A percentile compares a stretch with the other conserved stretches of the same genome.
These are phyloP conservation scores for Helotiales sp. DNA, from an alignment of 2,329 filamentous ascomycete species.

Conservation along the genomic window DNA sequence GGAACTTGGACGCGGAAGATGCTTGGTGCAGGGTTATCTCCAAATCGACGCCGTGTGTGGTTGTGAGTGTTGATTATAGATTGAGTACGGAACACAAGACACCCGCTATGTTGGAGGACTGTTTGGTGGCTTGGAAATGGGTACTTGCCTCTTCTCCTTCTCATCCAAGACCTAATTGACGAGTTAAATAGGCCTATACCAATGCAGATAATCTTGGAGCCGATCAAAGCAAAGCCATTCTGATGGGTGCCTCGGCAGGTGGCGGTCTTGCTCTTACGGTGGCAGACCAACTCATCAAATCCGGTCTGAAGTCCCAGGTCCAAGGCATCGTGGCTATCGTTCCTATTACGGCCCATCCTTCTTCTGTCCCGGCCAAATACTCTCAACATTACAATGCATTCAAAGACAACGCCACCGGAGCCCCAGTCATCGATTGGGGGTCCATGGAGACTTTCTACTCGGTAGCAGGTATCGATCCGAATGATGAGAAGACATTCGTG, in stretches of 20 bases:
- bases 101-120: slow-evolving; percentile 34
- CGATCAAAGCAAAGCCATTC: slow-evolving; percentile 19
- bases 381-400: slow-evolving; percentile 22
- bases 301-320: slow-evolving; percentile 12
- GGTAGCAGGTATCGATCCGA: slow-evolving; percentile 6
- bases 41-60: slow-evolving; percentile 32
- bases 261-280: slow-evolving; percentile 26
- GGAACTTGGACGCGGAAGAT: slow-evolving; percentile 39
- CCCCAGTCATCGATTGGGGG: slow-evolving; percentile 23
- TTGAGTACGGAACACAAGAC: slow-evolving; percentile 24
- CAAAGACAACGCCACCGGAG: slow-evolving; percentile 18
- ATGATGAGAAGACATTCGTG: slow-evolving; percentile 20
- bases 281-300: slow-evolving; percentile 24
- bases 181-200: slow-evolving; percentile 16
- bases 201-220: slow-evolving; percentile 17
- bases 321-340: slow-evolving; percentile 27
- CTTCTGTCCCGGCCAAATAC: slow-evolving; percentile 21
- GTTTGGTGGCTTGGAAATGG: slow-evolving; percentile 25
- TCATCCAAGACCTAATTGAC: neutral
- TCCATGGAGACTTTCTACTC: slow-evolving; percentile 26
- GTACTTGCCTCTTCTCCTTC: slow-evolving; percentile 7
- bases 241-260: slow-evolving; percentile 28
- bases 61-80: slow-evolving; percentile 39
- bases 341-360: slow-evolving; percentile 25
- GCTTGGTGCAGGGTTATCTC: slow-evolving; percentile 36